Percentiles rank a stretch among this genome's conserved stretches.
These are phyloP conservation scores for Chloris gayana DNA, from an alignment of 176 grass and related monocot species.

Conservation along the genomic window DNA sequence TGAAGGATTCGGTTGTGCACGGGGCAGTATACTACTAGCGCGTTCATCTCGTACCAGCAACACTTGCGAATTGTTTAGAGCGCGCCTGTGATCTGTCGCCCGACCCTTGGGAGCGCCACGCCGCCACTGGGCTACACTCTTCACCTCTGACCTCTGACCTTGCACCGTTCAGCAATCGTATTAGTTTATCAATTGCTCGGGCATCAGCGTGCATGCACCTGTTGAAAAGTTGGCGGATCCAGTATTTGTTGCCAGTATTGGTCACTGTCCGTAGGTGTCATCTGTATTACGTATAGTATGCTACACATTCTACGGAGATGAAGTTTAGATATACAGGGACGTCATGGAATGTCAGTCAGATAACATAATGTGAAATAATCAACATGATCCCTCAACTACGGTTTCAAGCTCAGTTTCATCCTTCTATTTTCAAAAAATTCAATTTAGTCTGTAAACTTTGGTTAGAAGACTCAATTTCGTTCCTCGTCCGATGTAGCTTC, in stretches of 20 bases:
- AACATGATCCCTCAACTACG: no score
- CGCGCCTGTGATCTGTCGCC: neutral
- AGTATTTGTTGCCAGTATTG: neutral
- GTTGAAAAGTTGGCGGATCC: neutral
- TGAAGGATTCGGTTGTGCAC: no score
- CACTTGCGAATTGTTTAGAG: neutral
- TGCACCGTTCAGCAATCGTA: neutral
- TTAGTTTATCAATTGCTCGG: neutral
- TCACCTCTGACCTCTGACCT: neutral
- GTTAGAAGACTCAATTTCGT: no score
- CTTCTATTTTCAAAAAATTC: no score
- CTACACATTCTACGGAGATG: neutral
- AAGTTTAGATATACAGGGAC: neutral
- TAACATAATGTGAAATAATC: neutral
- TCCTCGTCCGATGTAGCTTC: no score
- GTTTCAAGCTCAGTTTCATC: no score
- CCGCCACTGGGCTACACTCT: neutral
- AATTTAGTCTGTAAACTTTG: no score
- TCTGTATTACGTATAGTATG: neutral
- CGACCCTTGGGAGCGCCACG: neutral
- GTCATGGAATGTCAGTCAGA: neutral
- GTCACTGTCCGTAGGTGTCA: neutral
- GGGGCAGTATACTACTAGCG: no score
- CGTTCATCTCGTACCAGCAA: no score
- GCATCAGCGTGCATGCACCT: neutral